A percentile compares a stretch with the other conserved stretches of the same genome.
These are phyloP conservation scores for Paramecium bursaria DNA, from an alignment of 73 alveolate species.

Conservation along the genomic window DNA sequence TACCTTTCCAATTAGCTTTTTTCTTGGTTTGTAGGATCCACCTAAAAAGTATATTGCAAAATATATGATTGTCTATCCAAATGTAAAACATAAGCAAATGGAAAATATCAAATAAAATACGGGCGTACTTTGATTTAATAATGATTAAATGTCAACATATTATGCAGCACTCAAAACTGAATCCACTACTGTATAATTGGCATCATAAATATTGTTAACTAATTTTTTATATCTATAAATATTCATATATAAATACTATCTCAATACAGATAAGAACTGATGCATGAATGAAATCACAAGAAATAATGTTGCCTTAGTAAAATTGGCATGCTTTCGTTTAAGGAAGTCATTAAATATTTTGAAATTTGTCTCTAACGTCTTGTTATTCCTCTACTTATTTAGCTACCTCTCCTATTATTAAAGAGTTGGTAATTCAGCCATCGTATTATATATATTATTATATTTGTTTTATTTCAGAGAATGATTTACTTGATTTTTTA, in stretches of 20 bases:
- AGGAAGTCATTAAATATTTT: conserved; percentile 42
- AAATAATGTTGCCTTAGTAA: conserved; percentile 1
- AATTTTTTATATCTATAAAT: conserved; percentile 38
- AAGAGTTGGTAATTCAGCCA: no score
- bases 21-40: conserved; percentile 32
- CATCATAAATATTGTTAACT: neutral
- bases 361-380: conserved; percentile 14
- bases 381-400: neutral
- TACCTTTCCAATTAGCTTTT: conserved; percentile 51
- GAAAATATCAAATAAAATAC: conserved; percentile 4
- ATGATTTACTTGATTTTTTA: no score
- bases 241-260: neutral
- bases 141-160: conserved; percentile 3
- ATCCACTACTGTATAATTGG: conserved; percentile 5
- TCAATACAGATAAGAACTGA: neutral
- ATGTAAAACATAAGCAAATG: conserved; percentile 4
- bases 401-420: conserved; percentile 25
- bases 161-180: conserved; percentile 8
- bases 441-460: no score
- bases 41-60: conserved; percentile 22
- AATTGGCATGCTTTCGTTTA: neutral
- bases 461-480: no score
- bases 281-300: conserved; percentile 20
- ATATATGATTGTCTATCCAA: conserved; percentile 2
- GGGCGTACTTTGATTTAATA: neutral